These are phyloP conservation scores for Schizosaccharomyces octosporus DNA, from an alignment of 805 yeast species.

Conservation along the genomic window DNA sequence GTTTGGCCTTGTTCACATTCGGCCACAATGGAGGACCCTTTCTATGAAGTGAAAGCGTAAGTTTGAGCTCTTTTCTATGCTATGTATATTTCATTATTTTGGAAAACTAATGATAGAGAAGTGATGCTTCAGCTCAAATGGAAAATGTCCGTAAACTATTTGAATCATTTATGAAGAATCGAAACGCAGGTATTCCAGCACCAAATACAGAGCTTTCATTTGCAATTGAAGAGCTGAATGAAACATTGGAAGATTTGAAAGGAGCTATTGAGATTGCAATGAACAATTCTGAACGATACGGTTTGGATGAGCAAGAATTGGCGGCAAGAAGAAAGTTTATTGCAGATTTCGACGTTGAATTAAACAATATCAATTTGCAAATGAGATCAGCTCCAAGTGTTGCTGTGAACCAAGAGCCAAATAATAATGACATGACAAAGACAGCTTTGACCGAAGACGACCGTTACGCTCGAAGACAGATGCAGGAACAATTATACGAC, in stretches of 20 bases:
- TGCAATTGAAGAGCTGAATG: neutral
- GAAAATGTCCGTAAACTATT: neutral
- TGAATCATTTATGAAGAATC: neutral
- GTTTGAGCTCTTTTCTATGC: neutral
- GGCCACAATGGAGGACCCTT: neutral
- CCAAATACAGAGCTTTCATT: neutral
- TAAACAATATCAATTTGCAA: neutral
- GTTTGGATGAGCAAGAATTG: neutral
- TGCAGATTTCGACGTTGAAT: neutral
- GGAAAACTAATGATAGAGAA: neutral
- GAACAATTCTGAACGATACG: neutral
- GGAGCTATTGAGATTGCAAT: neutral
- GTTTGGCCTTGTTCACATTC: neutral
- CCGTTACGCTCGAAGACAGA: neutral
- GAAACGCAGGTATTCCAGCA: neutral
- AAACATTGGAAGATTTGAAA: neutral
- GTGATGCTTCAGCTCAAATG: neutral
- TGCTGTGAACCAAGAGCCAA: neutral
- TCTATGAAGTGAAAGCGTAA: neutral
- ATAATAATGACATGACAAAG: neutral
- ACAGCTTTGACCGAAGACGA: neutral
- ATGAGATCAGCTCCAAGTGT: neutral
- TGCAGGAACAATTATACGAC: neutral
- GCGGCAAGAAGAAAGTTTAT: neutral
- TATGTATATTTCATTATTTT: neutral